Conservation (phyloP, 768 basidiomycete genomes). For the Aureoboletus auriporus region DNA sequence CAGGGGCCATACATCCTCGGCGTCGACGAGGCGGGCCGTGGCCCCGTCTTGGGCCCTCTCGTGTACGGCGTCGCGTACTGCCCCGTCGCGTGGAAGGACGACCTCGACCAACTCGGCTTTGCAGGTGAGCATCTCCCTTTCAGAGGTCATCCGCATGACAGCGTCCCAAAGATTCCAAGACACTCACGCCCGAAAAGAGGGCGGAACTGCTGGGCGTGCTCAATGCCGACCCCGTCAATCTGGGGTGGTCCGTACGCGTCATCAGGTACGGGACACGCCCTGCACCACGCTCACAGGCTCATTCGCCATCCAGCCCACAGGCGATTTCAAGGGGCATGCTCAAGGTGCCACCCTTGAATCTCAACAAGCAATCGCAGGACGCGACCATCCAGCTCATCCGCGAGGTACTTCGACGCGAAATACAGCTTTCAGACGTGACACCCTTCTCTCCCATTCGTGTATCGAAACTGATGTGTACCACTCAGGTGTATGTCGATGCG, state of each 20-base stretch:
- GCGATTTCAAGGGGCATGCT: slow-evolving; percentile 93
- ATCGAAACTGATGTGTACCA: neutral
- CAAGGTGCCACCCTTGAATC: slow-evolving; percentile 72
- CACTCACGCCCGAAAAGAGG: slow-evolving; percentile 69
- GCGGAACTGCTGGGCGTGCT: slow-evolving; percentile 62
- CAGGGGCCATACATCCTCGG: slow-evolving; percentile 88
- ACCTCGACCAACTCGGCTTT: slow-evolving; percentile 81
- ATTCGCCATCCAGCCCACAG: slow-evolving; percentile 58
- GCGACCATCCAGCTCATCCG: slow-evolving; percentile 88
- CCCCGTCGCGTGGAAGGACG: slow-evolving; percentile 68
- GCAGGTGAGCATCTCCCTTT: slow-evolving; percentile 54
- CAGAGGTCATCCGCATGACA: neutral
- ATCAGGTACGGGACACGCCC: slow-evolving; percentile 43
- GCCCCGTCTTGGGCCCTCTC: slow-evolving; percentile 91
- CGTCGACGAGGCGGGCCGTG: slow-evolving; percentile 97
- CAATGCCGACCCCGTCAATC: slow-evolving; percentile 61
- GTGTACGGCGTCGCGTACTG: slow-evolving; percentile 97
- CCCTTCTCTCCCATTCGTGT: neutral
- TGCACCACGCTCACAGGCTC: slow-evolving; percentile 2
- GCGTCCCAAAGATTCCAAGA: slow-evolving; percentile 82
- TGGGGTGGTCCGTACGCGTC: slow-evolving; percentile 82
- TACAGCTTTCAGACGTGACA: slow-evolving; percentile 72
- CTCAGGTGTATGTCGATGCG: slow-evolving; percentile 92
- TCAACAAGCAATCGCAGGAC: slow-evolving; percentile 85
- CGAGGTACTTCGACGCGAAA: slow-evolving; percentile 75